Percentiles rank a stretch among this genome's conserved stretches.
These are phyloP conservation scores for Escovopsis weberi DNA, from an alignment of 2,329 filamentous ascomycete species.

Conservation along the genomic window DNA sequence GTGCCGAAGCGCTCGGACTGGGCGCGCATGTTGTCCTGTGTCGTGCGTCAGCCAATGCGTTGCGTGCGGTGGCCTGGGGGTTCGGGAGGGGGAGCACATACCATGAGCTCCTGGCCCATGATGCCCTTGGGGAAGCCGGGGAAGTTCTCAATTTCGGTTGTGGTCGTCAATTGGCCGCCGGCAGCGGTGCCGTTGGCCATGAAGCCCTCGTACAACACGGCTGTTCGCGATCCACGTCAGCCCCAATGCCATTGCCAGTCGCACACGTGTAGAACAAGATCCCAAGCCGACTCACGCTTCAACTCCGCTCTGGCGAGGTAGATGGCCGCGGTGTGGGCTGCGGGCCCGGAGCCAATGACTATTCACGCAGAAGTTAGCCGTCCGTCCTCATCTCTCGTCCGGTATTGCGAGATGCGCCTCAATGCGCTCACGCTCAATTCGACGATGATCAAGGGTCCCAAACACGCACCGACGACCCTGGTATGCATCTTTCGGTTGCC, in stretches of 20 bases:
- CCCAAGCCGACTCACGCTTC: conserved; percentile 43
- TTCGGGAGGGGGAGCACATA: conserved; percentile 12
- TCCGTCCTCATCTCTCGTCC: not conserved
- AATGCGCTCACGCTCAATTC: not conserved
- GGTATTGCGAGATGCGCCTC: not conserved
- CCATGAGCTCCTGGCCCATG: conserved; percentile 78
- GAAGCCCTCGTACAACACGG: conserved; percentile 95
- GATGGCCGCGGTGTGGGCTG: conserved; percentile 91
- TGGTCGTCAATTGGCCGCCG: conserved; percentile 93
- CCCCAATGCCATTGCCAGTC: not conserved
- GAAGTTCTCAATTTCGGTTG: conserved; percentile 97
- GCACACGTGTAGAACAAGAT: no score
- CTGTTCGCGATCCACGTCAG: conserved; percentile 18
- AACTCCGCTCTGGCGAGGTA: conserved; percentile 91
- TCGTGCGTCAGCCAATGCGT: not conserved
- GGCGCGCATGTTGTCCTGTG: conserved; percentile 70
- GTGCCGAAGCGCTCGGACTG: conserved; percentile 91
- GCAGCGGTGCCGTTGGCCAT: conserved; percentile 93
- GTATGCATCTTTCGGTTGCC: conserved; percentile 61
- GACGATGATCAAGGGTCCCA: no score
- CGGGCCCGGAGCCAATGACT: conserved; percentile 88
- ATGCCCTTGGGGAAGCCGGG: conserved; percentile 87
- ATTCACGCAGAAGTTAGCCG: not conserved
- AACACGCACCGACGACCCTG: conserved; percentile 70
- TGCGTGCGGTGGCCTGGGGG: not conserved